Base-by-base conservation (phyloP, 305 asterid species). In the Fraxinus latifolia region DNA sequence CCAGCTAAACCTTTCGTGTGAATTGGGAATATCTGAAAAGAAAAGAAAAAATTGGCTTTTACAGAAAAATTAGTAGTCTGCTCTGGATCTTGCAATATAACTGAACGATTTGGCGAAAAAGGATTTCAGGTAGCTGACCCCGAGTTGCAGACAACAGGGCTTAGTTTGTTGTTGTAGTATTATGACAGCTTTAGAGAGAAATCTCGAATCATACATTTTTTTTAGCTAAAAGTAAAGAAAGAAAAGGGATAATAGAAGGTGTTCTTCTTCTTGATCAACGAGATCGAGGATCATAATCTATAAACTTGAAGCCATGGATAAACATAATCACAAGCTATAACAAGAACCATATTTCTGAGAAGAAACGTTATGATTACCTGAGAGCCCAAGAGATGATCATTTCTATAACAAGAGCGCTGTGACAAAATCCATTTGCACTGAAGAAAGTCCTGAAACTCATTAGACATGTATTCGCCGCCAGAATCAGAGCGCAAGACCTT, bases 1-100 rank as follows among this genome's bases (percentile, higher is more conserved):
- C 99, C 99, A 4, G 92, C 98, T 7, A 86, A 81, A 8, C 97
- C 97, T 84, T 95, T 96, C 65, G 91, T 84, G 81, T 96, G 92
- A 60, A 96, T 89, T 0, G 98, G 98, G 85, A 96, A 96, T 79
- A 96, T 90, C 99, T 95, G 91, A 65, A 84, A 78, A 78, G 9
- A 42, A 4, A 11, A 44, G 9, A 15, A 4, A 71, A 2, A 73
- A 58, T 21, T 31, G 79, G 0, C 29, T 78, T 70, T 37, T 4
- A 50, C 23, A 55, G 37, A 5, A 27, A 50, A 11, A 42, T 75
- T 58, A 23, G 55, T 6, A 25, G 33, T 62, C 8, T 62, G 72
- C 15, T 5, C 7, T 5, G 23, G 23, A 53, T 53, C 8, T 50
- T 11, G 1, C 5, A 44, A 44, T 44, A 44, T 44, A 3, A 44